phyloP scores from a whole-genome alignment of 345 rosid genomes.

The Anacardium occidentale region DNA sequence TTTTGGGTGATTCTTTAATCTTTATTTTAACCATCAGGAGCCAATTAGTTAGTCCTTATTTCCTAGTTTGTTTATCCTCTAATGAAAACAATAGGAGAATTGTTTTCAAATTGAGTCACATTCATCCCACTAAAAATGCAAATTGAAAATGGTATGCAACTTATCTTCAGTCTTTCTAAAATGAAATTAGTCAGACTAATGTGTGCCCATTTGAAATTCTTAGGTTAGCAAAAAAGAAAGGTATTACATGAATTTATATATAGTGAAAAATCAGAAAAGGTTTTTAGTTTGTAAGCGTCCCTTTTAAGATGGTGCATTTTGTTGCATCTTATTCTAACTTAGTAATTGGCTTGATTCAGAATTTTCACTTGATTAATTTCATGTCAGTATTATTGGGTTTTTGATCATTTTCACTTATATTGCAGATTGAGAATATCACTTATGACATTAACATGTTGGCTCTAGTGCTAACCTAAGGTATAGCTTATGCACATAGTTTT shows the following conservation, averaged over 20 bases:
- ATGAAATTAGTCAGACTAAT: background rate
- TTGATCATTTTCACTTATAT: conserved; percentile 13
- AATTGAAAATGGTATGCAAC: background rate
- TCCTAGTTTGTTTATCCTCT: too few species aligned
- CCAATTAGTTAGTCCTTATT: background rate
- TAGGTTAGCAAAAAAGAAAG: background rate
- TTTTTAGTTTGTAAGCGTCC: background rate
- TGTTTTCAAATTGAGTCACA: too few species aligned
- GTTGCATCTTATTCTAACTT: background rate
- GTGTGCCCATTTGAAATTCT: background rate
- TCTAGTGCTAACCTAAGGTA: background rate
- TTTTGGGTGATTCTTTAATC: too few species aligned
- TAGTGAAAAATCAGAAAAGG: background rate
- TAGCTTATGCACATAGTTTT: background rate
- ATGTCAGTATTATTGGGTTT: background rate
- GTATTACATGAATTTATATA: background rate
- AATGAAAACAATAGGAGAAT: too few species aligned
- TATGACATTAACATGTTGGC: background rate
- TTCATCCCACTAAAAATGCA: too few species aligned
- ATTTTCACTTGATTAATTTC: background rate
- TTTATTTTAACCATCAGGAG: background rate
- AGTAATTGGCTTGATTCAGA: background rate
- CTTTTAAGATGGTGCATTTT: background rate
- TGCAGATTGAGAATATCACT: conserved; percentile 41
- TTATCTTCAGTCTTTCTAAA: background rate